phyloP scores from a whole-genome alignment of 2,329 filamentous ascomycete species.

The Cryphonectria carpinicola region DNA sequence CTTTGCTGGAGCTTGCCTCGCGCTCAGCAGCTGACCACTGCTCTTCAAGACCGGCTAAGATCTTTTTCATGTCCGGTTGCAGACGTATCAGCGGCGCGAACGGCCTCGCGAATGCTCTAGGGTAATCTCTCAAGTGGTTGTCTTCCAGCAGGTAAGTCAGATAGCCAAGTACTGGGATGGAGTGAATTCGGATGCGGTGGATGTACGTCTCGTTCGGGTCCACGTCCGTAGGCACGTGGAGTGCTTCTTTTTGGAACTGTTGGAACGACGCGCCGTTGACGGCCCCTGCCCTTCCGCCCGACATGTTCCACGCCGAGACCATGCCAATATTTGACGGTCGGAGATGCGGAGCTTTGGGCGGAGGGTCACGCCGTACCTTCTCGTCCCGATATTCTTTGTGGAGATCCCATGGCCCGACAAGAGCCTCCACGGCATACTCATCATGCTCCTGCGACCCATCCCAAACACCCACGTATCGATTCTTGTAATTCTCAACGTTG shows the following conservation, averaged over 20 bases:
- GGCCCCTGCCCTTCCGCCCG: background rate
- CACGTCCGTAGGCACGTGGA: background rate
- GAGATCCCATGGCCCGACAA: background rate
- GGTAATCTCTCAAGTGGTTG: background rate
- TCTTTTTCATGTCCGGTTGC: background rate
- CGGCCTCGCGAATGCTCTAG: background rate
- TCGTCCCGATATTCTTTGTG: background rate
- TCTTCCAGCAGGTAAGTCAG: background rate
- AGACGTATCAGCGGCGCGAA: background rate
- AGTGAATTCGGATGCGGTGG: background rate
- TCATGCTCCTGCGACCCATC: background rate
- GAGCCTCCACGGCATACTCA: background rate
- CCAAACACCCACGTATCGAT: background rate
- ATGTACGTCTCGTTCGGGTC: background rate
- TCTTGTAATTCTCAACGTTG: background rate
- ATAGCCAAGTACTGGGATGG: background rate
- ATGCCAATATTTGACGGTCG: background rate
- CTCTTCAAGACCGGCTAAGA: background rate
- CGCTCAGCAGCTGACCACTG: background rate
- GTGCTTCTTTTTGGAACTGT: background rate
- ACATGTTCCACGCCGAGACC: background rate
- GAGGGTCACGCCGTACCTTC: background rate
- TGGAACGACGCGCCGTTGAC: background rate
- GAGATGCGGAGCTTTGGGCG: background rate
- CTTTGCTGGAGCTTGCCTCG: background rate